A percentile compares a stretch with the other conserved stretches of the same genome.
Conservation (phyloP, 495 filamentous ascomycete genomes). For the Penicillium canariense region DNA sequence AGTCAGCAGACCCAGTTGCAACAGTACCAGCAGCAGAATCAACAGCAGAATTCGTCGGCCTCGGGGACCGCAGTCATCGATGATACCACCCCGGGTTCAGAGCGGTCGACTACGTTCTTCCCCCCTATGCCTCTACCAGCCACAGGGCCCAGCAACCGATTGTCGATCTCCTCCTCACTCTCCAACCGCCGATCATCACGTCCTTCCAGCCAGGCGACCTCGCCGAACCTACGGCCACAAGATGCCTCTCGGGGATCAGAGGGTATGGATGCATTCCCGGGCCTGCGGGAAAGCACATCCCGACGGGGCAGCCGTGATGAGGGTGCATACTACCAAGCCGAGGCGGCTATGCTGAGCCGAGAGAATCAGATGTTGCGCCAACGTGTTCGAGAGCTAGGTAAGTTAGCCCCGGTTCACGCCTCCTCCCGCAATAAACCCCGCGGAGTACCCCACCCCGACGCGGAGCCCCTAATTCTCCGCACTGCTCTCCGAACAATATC, state of each 20-base stretch:
- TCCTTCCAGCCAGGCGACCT: conserved; percentile 34
- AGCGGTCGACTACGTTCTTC: conserved; percentile 55
- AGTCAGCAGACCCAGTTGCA: conserved; percentile 81
- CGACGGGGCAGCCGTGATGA: conserved; percentile 65
- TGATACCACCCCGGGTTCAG: conserved; percentile 64
- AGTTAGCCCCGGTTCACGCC: conserved; percentile 6
- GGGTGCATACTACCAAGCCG: conserved; percentile 85
- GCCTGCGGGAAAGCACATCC: conserved; percentile 25
- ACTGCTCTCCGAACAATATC: background rate
- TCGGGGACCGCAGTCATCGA: conserved; percentile 55
- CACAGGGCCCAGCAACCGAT: conserved; percentile 21
- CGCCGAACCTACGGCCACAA: conserved; percentile 37
- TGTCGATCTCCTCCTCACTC: conserved; percentile 40
- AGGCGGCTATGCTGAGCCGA: conserved; percentile 78
- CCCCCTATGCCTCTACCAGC: conserved; percentile 41
- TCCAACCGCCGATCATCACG: conserved; percentile 51
- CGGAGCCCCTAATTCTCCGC: background rate
- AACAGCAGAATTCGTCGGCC: conserved; percentile 19
- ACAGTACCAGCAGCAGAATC: conserved; percentile 53
- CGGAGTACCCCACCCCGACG: conserved; percentile 5
- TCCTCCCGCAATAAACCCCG: background rate
- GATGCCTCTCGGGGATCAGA: conserved; percentile 29
- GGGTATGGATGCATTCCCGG: conserved; percentile 30
- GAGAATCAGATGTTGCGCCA: conserved; percentile 93
- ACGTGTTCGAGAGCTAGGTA: conserved; percentile 75